phyloP scores from a whole-genome alignment of 495 filamentous ascomycete species.

The Pyronema omphalodes region DNA sequence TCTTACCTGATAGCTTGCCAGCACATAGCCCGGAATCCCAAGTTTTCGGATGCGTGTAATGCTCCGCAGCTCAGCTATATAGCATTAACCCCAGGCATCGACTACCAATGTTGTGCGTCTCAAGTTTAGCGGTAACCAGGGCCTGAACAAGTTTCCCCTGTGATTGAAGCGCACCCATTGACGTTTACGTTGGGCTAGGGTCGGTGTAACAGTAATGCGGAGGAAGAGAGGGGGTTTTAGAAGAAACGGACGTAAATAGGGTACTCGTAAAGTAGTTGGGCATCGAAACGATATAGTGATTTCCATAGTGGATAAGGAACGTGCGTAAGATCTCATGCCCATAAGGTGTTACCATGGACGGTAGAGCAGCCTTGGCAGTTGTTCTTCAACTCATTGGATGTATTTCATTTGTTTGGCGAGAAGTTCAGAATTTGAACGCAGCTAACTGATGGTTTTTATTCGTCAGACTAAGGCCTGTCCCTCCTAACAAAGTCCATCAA shows the following conservation, averaged over 20 bases:
- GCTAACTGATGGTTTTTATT: neutral
- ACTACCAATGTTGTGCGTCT: neutral
- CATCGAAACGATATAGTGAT: neutral
- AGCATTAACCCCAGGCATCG: neutral
- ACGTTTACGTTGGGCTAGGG: neutral
- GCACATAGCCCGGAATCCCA: neutral
- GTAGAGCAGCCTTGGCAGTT: neutral
- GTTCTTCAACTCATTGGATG: neutral
- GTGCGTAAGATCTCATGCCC: too few relatives aligned
- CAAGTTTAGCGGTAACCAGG: neutral
- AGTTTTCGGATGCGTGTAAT: neutral
- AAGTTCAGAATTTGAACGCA: neutral
- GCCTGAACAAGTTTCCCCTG: neutral
- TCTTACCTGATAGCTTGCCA: slow-evolving; percentile 2
- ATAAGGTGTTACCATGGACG: neutral
- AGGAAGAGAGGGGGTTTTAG: neutral
- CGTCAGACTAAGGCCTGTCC: neutral
- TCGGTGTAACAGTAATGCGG: neutral
- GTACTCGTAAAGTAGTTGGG: neutral
- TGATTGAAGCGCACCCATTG: neutral
- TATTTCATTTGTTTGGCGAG: neutral
- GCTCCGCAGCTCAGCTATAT: neutral
- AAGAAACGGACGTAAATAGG: neutral
- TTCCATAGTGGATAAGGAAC: too few relatives aligned
- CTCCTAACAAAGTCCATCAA: neutral